Evolutionary conservation across 2,329 filamentous ascomycete genomes (phyloP).

Genomic region (Claviceps arundinis): DNA sequence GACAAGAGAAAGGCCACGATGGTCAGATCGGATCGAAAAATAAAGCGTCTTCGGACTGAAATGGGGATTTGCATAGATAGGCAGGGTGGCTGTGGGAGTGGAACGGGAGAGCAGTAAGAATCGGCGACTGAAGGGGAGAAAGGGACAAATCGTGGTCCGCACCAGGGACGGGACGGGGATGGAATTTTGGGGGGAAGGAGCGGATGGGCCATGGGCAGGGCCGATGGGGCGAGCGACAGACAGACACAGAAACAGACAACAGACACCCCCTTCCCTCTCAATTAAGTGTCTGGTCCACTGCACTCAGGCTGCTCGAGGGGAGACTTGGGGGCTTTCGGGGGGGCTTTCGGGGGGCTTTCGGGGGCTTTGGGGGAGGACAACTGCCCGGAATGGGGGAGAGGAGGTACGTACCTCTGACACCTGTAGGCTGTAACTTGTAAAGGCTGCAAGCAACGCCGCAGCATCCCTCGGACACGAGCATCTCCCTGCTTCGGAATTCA

Average conservation of each 20-base stretch:
- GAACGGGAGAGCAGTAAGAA: constrained; percentile 4
- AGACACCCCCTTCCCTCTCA: too few relatives aligned
- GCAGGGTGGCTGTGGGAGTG: constrained; percentile 5
- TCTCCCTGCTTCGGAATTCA: background rate
- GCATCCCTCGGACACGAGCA: background rate
- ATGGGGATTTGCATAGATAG: constrained; percentile 5
- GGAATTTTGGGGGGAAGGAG: constrained; percentile 18
- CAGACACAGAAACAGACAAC: background rate
- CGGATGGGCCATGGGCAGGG: background rate
- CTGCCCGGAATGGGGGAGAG: too few relatives aligned
- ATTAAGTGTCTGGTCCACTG: too few relatives aligned
- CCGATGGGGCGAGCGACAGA: background rate
- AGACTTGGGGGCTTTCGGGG: too few relatives aligned
- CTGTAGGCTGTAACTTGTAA: background rate
- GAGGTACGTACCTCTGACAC: background rate
- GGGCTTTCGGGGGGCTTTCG: too few relatives aligned
- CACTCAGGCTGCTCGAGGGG: too few relatives aligned
- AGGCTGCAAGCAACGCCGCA: background rate
- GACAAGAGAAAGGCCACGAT: constrained; percentile 8
- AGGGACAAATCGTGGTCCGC: constrained; percentile 16
- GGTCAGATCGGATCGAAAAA: background rate
- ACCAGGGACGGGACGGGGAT: constrained; percentile 14
- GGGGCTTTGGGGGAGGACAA: too few relatives aligned
- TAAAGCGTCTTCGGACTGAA: background rate
- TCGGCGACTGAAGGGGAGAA: constrained; percentile 9